phyloP scores from a whole-genome alignment of 371 early-diverging fungal species.

The Rhizopus stolonifer region DNA sequence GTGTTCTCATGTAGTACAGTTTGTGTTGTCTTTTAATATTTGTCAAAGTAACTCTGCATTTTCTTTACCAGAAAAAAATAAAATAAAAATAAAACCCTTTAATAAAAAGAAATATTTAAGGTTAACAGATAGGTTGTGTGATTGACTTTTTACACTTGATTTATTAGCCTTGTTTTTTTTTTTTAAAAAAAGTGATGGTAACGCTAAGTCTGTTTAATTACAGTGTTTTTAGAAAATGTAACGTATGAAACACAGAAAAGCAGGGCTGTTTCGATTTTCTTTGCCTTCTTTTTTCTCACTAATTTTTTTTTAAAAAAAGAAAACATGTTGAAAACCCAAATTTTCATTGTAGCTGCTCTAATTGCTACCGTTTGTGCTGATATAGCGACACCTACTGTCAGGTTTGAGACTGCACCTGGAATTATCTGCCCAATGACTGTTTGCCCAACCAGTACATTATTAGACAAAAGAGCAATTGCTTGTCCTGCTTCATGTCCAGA shows the following conservation, averaged over 20 bases:
- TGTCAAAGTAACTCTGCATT: neutral
- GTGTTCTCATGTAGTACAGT: neutral
- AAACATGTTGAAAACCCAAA: conserved; percentile 1
- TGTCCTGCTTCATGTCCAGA: conserved; percentile 15
- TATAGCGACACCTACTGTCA: neutral
- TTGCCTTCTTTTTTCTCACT: neutral
- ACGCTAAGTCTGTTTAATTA: no score
- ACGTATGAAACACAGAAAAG: neutral
- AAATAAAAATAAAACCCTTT: no score
- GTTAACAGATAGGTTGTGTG: no score
- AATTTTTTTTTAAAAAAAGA: neutral
- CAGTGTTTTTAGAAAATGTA: neutral
- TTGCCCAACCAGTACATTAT: conserved; percentile 13
- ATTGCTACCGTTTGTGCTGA: conserved; percentile 2
- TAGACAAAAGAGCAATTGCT: neutral
- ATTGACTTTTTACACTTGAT: no score
- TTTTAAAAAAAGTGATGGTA: no score
- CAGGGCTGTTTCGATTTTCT: neutral
- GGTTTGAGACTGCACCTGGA: neutral
- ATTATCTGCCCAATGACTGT: conserved; percentile 22
- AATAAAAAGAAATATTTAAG: no score
- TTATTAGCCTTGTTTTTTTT: no score
- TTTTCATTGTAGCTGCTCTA: neutral
- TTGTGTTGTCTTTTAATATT: neutral
- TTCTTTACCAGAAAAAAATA: no score